These are phyloP conservation scores for Penicillium sp. DNA, from an alignment of 2,329 filamentous ascomycete genomes.

Conservation along the genomic window DNA sequence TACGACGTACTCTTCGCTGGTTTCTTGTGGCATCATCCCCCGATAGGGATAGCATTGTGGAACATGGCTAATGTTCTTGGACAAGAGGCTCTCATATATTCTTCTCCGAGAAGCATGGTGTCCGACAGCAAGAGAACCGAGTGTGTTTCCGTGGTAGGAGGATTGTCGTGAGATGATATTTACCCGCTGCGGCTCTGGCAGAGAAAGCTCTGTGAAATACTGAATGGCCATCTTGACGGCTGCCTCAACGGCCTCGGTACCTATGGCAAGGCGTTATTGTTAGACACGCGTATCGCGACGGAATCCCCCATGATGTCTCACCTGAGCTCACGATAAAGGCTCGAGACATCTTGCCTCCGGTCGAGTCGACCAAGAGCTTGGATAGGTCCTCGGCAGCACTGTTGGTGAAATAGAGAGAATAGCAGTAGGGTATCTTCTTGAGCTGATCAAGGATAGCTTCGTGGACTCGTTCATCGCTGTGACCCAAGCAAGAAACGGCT, in stretches of 20 bases:
- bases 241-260: constrained; percentile 68
- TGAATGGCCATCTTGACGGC: constrained; percentile 67
- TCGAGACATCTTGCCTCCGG: constrained; percentile 53
- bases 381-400: constrained; percentile 54
- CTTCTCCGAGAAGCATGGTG: constrained; percentile 61
- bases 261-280: constrained; percentile 32
- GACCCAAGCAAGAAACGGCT: constrained; percentile 71
- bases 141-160: constrained; percentile 69
- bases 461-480: constrained; percentile 62
- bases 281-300: not conserved
- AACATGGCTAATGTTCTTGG: constrained; percentile 58
- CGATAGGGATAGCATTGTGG: constrained; percentile 67
- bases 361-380: constrained; percentile 50
- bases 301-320: constrained; percentile 20
- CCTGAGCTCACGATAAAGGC: constrained; percentile 61
- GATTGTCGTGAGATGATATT: constrained; percentile 64
- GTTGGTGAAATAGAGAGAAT: constrained; percentile 59
- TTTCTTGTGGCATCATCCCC: constrained; percentile 52
- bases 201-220: constrained; percentile 60
- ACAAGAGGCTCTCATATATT: constrained; percentile 61
- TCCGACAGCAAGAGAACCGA: constrained; percentile 68
- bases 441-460: constrained; percentile 62
- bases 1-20: constrained; percentile 57
- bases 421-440: constrained; percentile 58
- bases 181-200: constrained; percentile 53